phyloP scores from a whole-genome alignment of 2,329 filamentous ascomycete species.

The Penicillium corylophilum region DNA sequence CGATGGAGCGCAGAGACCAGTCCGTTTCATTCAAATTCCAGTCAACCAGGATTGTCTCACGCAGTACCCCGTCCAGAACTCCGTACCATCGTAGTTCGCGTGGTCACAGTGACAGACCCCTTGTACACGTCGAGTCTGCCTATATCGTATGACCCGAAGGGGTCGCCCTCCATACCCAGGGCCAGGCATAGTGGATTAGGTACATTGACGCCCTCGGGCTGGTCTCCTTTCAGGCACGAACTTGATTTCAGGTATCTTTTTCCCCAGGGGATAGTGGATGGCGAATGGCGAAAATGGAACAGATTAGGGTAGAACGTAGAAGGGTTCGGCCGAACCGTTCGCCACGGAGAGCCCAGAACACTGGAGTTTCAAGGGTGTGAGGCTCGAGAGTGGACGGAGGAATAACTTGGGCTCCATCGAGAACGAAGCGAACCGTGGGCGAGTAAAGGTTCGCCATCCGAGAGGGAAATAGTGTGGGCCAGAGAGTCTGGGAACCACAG shows the following conservation, averaged over 20 bases:
- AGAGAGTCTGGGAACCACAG: neutral
- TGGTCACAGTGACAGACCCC: constrained; percentile 1
- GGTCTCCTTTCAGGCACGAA: constrained; percentile 4
- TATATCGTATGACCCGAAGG: constrained; percentile 1
- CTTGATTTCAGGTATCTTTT: neutral
- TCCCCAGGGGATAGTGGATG: neutral
- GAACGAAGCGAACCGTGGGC: neutral
- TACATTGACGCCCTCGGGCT: neutral
- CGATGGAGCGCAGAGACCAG: constrained; percentile 1
- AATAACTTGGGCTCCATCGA: neutral
- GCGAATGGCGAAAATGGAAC: neutral
- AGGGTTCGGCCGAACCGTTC: constrained; percentile 8
- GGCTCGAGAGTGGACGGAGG: neutral
- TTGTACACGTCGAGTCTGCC: constrained; percentile 4
- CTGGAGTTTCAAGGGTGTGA: neutral
- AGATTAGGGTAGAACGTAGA: neutral
- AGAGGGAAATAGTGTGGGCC: neutral
- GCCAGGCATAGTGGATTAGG: neutral
- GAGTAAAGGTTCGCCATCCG: neutral
- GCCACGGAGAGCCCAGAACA: constrained; percentile 4
- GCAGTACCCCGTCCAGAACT: too few species aligned
- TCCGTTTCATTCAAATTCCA: constrained; percentile 18
- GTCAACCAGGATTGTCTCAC: constrained; percentile 2
- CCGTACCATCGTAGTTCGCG: neutral
- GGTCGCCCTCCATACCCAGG: constrained; percentile 5